Conservation (phyloP, 495 filamentous ascomycete species). For the Astrothelium macrocarpum region DNA sequence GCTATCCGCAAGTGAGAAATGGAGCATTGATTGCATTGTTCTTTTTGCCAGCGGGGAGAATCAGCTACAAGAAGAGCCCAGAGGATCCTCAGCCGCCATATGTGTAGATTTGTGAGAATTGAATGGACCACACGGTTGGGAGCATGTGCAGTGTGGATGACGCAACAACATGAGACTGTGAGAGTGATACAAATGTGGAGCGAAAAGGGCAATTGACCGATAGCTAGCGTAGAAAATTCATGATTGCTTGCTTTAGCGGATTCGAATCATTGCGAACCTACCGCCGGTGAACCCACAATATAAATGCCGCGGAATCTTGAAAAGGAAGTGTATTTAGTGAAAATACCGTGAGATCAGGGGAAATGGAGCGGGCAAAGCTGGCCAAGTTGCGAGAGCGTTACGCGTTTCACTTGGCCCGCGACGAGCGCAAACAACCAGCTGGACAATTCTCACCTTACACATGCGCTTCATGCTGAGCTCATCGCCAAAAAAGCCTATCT, state of each 20-base stretch:
- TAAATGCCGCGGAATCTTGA: no score
- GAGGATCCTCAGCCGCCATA: conserved; percentile 29
- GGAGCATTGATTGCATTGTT: conserved; percentile 36
- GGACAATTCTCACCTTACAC: background rate
- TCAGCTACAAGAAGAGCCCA: conserved; percentile 34
- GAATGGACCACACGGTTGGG: background rate
- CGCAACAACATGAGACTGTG: no score
- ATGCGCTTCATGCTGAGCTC: background rate
- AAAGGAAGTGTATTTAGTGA: no score
- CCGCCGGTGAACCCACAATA: no score
- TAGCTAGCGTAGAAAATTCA: background rate
- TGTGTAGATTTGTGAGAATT: background rate
- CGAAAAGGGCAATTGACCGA: no score
- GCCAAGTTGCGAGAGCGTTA: no score
- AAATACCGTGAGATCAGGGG: no score
- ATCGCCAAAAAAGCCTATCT: background rate
- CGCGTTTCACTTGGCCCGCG: background rate
- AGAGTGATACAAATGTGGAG: no score
- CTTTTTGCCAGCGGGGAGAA: conserved; percentile 37
- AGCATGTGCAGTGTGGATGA: no score
- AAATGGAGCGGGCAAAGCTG: no score
- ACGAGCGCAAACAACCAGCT: background rate
- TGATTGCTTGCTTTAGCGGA: no score
- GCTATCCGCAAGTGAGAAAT: conserved; percentile 33
- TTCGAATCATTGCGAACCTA: no score